These are phyloP conservation scores for Aureoboletus auriporus DNA, from an alignment of 768 basidiomycete species.

Conservation along the genomic window DNA sequence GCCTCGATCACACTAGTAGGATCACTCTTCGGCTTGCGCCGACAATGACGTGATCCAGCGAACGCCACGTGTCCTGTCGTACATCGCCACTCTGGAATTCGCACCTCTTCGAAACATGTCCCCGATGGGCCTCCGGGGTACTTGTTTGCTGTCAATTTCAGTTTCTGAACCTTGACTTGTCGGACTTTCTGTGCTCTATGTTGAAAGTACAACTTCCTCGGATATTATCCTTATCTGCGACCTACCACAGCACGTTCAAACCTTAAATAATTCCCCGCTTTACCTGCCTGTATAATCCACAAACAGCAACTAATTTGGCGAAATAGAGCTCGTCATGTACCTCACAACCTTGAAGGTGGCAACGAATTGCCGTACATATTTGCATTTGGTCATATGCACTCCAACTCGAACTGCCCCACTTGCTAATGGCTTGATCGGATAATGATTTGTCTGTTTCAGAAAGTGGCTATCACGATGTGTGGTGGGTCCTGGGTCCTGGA, in stretches of 20 bases:
- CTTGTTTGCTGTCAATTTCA: no score
- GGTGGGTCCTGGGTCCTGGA: no score
- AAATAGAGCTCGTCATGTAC: conserved; percentile 26
- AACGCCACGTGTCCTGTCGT: conserved; percentile 12
- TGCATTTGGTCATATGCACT: conserved; percentile 1
- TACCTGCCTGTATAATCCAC: conserved; percentile 14
- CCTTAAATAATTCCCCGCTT: conserved; percentile 21
- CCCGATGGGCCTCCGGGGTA: no score
- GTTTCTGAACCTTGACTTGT: no score
- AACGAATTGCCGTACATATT: conserved; percentile 23
- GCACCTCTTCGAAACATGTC: conserved; percentile 3
- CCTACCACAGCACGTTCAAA: conserved; percentile 23
- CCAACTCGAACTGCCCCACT: not conserved
- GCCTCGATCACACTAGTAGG: conserved; percentile 20
- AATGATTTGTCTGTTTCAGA: no score
- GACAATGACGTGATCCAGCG: conserved; percentile 13
- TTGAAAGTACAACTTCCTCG: no score
- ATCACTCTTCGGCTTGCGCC: conserved; percentile 24
- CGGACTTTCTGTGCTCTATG: no score
- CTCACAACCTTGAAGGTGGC: conserved; percentile 8
- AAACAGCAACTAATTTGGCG: conserved; percentile 14
- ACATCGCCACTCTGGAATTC: conserved; percentile 6
- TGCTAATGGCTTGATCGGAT: not conserved
- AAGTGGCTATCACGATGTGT: no score
- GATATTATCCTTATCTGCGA: conserved; percentile 12